Base-by-base conservation (phyloP, 2,329 filamentous ascomycete genomes). In the Epichloe sp. region DNA sequence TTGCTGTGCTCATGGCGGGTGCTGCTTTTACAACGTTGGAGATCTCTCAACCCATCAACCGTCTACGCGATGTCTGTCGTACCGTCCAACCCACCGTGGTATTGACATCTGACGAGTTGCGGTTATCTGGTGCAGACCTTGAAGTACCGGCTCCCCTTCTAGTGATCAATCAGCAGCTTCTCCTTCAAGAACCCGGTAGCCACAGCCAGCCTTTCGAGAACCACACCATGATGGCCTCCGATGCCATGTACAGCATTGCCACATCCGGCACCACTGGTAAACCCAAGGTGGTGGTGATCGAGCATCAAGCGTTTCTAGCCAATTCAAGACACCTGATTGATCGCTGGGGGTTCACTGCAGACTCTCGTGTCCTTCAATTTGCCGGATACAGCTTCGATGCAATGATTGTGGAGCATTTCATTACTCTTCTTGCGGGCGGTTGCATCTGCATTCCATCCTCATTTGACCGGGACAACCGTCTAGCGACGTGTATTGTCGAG, bases 351-450 rank as follows among this genome's bases (percentile, higher is more conserved):
- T 31, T 51, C 17, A 41, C 31, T 5, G 43, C 49, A 2, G 40
- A 42, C 5, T 47, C 37, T 23, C 49, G 49, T 3, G 49, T 47
- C n/a, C 23, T 51, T 14, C 49, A 51, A 14, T 51, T 51, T 35
- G 47, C 23, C 5, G 37, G 43, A 1, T 51, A 51, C 17, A 51
- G 36, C 31, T 51, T 51, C 21, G 49, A 51, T n/a, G 35, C 38
- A 35, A 37, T 44, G 23, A 44, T 51, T 12, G 45, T 23, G 8
- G 49, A 51, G 44, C 37, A 41, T 17, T 34, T 51, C 10, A 21
- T 51, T 4, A 45, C 45, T 8, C 19, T 51, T 19, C 43, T 51
- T 6, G 23, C 43, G 11, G 49, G 49, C 10, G 49, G 23, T 14
- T 23, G 43, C 23, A 45, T 51, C 23, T 51, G 49, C 10, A 46